Evolutionary conservation across 2,329 filamentous ascomycete genomes (phyloP).

Genomic region (Epichloe bromicola): DNA sequence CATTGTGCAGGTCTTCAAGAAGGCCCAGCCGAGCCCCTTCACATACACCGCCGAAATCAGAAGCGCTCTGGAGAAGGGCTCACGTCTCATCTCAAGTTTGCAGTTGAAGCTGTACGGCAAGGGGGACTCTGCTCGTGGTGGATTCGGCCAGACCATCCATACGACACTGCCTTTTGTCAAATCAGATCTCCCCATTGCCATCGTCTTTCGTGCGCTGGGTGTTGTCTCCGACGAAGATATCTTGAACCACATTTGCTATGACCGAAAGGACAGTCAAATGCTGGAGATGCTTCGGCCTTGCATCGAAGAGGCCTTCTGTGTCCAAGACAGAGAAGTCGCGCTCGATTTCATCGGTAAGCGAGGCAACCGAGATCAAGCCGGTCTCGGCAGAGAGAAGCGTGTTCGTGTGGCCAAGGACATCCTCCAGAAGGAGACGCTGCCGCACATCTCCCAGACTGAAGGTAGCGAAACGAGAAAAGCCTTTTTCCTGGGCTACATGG

Average conservation of each 20-base stretch:
- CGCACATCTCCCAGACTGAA: constrained; percentile 90
- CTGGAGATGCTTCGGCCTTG: constrained; percentile 94
- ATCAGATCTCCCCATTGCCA: constrained; percentile 80
- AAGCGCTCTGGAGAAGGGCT: constrained; percentile 92
- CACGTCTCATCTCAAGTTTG: constrained; percentile 83
- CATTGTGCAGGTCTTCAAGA: constrained; percentile 98
- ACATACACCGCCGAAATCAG: constrained; percentile 92
- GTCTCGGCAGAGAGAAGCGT: constrained; percentile 72
- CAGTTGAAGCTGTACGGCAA: constrained; percentile 84
- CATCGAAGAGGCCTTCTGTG: constrained; percentile 91
- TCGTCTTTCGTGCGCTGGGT: constrained; percentile 90
- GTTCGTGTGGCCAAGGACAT: constrained; percentile 87
- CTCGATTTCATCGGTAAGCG: constrained; percentile 93
- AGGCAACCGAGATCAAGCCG: constrained; percentile 48
- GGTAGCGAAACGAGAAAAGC: constrained; percentile 93
- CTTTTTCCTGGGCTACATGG: constrained; percentile 98
- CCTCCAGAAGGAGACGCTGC: constrained; percentile 90
- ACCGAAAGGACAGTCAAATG: constrained; percentile 91
- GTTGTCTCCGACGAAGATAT: constrained; percentile 98
- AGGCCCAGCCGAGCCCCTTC: constrained; percentile 81
- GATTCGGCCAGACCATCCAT: constrained; percentile 78
- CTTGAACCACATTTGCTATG: constrained; percentile 93
- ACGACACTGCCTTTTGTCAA: constrained; percentile 91
- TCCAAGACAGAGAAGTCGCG: constrained; percentile 89
- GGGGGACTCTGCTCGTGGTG: constrained; percentile 62